These are phyloP conservation scores for Meira miltonrushii DNA, from an alignment of 1,284 basidiomycete genomes.

Conservation along the genomic window DNA sequence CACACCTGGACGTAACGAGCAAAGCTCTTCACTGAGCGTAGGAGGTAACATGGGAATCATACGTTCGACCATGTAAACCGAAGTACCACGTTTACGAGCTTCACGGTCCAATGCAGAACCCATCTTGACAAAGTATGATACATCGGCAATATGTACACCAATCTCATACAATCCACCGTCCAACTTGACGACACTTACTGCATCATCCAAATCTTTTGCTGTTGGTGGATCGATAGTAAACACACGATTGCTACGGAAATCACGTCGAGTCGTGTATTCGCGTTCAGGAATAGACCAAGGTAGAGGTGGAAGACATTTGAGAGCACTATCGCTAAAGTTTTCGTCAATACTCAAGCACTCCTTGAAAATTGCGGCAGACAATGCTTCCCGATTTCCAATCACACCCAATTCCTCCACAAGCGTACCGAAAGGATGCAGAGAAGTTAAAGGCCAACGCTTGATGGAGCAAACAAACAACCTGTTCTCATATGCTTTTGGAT, in stretches of 20 bases:
- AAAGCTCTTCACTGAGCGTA: conserved; percentile 79
- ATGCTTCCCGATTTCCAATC: conserved; percentile 96
- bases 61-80: conserved; percentile 91
- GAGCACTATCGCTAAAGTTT: conserved; percentile 62
- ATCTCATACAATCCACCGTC: conserved; percentile 87
- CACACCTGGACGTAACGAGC: conserved; percentile 77
- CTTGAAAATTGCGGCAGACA: conserved; percentile 92
- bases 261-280: conserved; percentile 78
- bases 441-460: conserved; percentile 81
- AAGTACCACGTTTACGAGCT: conserved; percentile 91
- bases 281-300: conserved; percentile 93
- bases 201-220: conserved; percentile 91
- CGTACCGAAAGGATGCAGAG: conserved; percentile 96
- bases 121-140: conserved; percentile 87
- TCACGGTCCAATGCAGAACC: conserved; percentile 96
- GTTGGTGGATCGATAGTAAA: conserved; percentile 89
- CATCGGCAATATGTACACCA: conserved; percentile 91
- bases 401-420: conserved; percentile 95
- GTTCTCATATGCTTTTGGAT: conserved; percentile 76
- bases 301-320: conserved; percentile 88
- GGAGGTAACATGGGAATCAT: conserved; percentile 95
- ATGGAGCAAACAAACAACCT: conserved; percentile 95
- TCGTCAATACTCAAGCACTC: conserved; percentile 69
- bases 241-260: conserved; percentile 74
- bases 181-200: conserved; percentile 77